Base-by-base conservation (phyloP, 495 filamentous ascomycete species). In the Penicillium pancosmium region DNA sequence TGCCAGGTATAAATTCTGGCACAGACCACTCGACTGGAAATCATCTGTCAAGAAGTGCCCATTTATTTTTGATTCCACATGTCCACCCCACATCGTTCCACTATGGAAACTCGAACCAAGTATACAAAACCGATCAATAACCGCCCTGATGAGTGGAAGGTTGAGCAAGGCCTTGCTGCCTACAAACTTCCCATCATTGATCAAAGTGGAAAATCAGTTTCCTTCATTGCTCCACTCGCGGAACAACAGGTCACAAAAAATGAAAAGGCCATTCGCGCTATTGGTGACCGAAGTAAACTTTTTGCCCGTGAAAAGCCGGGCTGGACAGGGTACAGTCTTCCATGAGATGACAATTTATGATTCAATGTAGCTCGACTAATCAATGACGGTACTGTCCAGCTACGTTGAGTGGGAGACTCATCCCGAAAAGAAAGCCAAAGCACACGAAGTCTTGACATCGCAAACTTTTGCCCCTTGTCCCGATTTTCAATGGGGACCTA, bases 401-500 rank as follows among this genome's bases (percentile, higher is more conserved):
- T 87, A 88, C 61, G 75, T 89, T 5, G 87, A 90, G 65, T 89
- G 86, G 87, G 87, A 89, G 64, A 78, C 80, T 11, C 86, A 88
- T 54, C 87, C 86, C 0, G 85, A 87, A 43, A 88, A 88, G 70
- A 84, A 85, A 63, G 73, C 75, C 50, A 70, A 75, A 47, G 87
- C 83, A n/a, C 74, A 80, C 15, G 69, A 82, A 38, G 79, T 88
- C 52, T 62, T 89, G 7, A 69, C 70, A 15, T 72, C 75, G 31
- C 82, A 87, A 50, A 78, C 79, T 35, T 88, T 88, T 51, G 73
- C 78, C 0, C 68, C 77, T 35, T 77, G 77, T 38, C 84, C 86
- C 0, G 86, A 88, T 60, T 89, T 82, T 60, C 82, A 86, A 57
- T 73, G 86, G 1, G 78, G 64, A 6, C 84, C 83, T 0, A 76